Conservation (phyloP, 345 rosid genomes). For the Garcia nutans region DNA sequence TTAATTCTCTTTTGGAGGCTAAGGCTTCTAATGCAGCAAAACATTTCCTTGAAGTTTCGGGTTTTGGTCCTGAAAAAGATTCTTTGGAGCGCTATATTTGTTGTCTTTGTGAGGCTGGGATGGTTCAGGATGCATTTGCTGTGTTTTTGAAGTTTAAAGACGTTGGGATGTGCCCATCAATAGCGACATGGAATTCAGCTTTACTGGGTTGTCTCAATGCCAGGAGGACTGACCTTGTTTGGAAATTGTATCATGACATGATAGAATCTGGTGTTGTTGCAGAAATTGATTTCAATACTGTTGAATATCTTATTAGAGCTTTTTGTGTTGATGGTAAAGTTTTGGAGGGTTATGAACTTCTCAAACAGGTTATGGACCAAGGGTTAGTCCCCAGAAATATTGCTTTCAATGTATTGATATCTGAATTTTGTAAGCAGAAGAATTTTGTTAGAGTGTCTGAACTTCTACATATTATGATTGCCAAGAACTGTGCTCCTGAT, state of each 20-base stretch:
- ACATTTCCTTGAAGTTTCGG: slow-evolving; percentile 37
- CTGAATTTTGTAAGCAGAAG: slow-evolving; percentile 29
- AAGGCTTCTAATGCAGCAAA: slow-evolving; percentile 49
- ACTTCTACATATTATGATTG: slow-evolving; percentile 51
- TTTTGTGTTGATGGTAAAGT: slow-evolving; percentile 41
- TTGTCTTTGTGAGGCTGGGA: slow-evolving; percentile 49
- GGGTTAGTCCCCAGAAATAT: slow-evolving; percentile 37
- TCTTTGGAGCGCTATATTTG: slow-evolving; percentile 46
- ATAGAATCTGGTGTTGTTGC: slow-evolving; percentile 34
- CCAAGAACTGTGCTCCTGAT: slow-evolving; percentile 36
- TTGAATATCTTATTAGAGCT: slow-evolving; percentile 44
- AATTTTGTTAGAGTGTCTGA: slow-evolving; percentile 41
- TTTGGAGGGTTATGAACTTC: slow-evolving; percentile 45
- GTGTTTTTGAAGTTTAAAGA: slow-evolving; percentile 36
- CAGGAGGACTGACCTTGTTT: slow-evolving; percentile 43
- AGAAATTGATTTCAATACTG: slow-evolving; percentile 35
- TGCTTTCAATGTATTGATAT: slow-evolving; percentile 41
- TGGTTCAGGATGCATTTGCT: slow-evolving; percentile 48
- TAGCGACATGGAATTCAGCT: slow-evolving; percentile 51
- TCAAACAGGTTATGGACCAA: slow-evolving; percentile 42
- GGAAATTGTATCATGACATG: slow-evolving; percentile 50
- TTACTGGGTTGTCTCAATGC: slow-evolving; percentile 43
- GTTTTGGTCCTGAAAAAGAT: slow-evolving; percentile 37
- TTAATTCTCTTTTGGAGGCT: slow-evolving; percentile 59
- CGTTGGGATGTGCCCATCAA: slow-evolving; percentile 25